Percentiles rank a stretch among this genome's conserved stretches.
phyloP scores from a whole-genome alignment of 345 rosid species.

The Atalantia buxifolia region DNA sequence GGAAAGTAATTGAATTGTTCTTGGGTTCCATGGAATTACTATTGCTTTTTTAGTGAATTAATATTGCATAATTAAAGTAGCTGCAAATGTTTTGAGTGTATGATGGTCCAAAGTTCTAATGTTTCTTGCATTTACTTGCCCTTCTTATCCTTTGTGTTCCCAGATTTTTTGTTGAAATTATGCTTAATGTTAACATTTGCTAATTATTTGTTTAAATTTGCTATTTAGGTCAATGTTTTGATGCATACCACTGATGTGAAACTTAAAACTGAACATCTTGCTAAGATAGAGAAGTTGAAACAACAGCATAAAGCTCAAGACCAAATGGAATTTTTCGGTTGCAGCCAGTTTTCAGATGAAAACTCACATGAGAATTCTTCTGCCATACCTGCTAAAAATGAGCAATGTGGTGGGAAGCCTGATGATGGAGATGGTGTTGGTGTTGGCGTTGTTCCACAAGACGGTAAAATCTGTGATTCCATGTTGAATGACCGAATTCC shows the following conservation, averaged over 20 bases:
- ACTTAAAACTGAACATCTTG: conserved; percentile 1
- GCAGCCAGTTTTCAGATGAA: conserved; percentile 12
- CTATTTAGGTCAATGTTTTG: conserved; percentile 63
- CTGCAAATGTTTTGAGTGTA: too few species aligned
- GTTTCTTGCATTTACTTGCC: background rate
- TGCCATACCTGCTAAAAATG: background rate
- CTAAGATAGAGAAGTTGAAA: conserved; percentile 32
- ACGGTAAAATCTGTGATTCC: background rate
- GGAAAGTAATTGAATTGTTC: background rate
- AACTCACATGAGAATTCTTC: background rate
- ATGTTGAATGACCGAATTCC: background rate
- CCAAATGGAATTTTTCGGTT: conserved; percentile 41
- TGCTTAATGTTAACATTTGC: background rate
- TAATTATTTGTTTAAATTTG: background rate
- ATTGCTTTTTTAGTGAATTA: background rate
- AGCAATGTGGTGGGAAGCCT: background rate
- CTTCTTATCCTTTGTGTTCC: background rate
- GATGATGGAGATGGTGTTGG: background rate
- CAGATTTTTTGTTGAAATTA: background rate
- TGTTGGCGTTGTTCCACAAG: background rate
- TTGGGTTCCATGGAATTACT: background rate
- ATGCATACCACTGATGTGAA: conserved; percentile 53
- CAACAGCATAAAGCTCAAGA: conserved; percentile 49
- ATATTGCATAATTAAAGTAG: background rate
- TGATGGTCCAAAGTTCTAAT: too few species aligned